Conservation (phyloP, 306 rosid genomes). For the Vachellia pachyceras region DNA sequence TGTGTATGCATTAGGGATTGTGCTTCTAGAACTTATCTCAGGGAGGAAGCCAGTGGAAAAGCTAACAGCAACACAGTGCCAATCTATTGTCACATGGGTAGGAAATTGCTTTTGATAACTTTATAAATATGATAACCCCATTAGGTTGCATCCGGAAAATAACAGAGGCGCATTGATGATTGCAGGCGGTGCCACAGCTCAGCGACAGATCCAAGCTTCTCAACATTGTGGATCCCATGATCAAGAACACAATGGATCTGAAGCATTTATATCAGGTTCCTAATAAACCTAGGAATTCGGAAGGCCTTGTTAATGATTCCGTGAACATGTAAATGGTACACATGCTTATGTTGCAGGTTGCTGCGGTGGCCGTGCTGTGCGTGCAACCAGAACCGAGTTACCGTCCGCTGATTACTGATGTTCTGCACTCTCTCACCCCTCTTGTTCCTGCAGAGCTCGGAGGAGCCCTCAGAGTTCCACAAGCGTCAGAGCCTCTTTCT, state of each 20-base stretch:
- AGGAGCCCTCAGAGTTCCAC: constrained; percentile 77
- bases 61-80: constrained; percentile 88
- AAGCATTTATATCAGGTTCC: constrained; percentile 95
- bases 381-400: constrained; percentile 98
- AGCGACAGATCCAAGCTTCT: constrained; percentile 96
- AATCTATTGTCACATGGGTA: constrained; percentile 98
- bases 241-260: constrained; percentile 83
- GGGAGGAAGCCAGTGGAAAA: constrained; percentile 95
- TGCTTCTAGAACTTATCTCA: constrained; percentile 90
- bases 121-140: not conserved
- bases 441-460: constrained; percentile 89
- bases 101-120: constrained; percentile 32
- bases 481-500: constrained; percentile 43
- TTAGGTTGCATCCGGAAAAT: constrained; percentile 18
- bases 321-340: not conserved
- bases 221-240: constrained; percentile 81
- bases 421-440: constrained; percentile 92
- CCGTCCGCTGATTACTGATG: constrained; percentile 93
- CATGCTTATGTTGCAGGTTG: constrained; percentile 66
- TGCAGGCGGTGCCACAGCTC: constrained; percentile 99
- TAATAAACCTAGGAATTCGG: constrained; percentile 21
- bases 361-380: constrained; percentile 95
- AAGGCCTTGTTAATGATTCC: not conserved
- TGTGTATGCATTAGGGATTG: constrained; percentile 93
- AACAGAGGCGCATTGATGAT: constrained; percentile 34